Base-by-base conservation (phyloP, 306 rosid species). In the Castanospermum australe region DNA sequence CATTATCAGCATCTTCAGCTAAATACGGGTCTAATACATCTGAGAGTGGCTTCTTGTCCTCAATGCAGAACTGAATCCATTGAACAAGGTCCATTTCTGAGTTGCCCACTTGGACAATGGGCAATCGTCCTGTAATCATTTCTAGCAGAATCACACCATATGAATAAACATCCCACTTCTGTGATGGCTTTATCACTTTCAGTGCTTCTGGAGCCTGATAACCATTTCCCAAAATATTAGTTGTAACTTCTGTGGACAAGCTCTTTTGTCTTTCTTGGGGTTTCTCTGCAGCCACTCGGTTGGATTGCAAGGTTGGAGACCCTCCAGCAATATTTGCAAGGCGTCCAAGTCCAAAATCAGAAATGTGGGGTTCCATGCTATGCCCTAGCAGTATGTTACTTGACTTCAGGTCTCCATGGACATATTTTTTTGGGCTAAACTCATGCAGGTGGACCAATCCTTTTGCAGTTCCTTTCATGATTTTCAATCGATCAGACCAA, bases 251-350 rank as follows among this genome's bases (percentile, higher is more conserved):
- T 3, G 87, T 61, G 61, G 87, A 41, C 3, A 84, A 67, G 61
- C 79, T 80, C 86, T 80, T 88, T 41, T 75, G 87, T 73, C 84
- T 80, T 75, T 89, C 92, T 41, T 70, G 87, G 4, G 77, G 57
- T 66, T 85, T 89, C 74, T 92, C 89, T 0, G 77, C 13, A 4
- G 83, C 45, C 32, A 86, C 80, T 38, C 86, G 79, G 61, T 67
- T 82, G 0, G 94, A 92, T 83, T 88, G 92, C 77, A 85, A 36
- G 42, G 91, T 82, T 7, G 92, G 88, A 28, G 92, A 82, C 24
- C 90, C 97, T 71, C 92, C 94, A 1, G 97, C 94, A 15, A 92
- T 92, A 75, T 90, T 90, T 65, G 92, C 90, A n/a, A 92, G 94
- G 17, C 94, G 89, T 41, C 90, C 92, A 0, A 92, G 97, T 61